Evolutionary conservation across 495 filamentous ascomycete species (phyloP).

Genomic region (Aspergillus sclerotioniger): DNA sequence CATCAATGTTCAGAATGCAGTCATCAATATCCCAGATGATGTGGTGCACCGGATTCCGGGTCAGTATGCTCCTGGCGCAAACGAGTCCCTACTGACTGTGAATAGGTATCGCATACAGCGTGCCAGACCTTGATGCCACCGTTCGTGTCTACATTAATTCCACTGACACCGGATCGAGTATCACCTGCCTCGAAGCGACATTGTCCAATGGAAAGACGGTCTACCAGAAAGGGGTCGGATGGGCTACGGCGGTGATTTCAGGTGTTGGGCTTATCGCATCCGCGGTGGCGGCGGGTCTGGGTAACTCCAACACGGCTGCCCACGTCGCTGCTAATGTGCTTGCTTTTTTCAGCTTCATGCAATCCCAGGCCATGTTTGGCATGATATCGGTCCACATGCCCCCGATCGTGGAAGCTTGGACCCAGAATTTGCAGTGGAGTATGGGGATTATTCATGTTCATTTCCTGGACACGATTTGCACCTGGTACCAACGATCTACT

Average conservation of each 20-base stretch:
- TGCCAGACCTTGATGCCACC: slow-evolving; percentile 91
- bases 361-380: slow-evolving; percentile 89
- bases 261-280: slow-evolving; percentile 77
- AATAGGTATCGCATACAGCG: slow-evolving; percentile 73
- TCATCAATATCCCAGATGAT: slow-evolving; percentile 54
- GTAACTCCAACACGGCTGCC: slow-evolving; percentile 91
- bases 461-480: slow-evolving; percentile 83
- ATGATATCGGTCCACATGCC: slow-evolving; percentile 79
- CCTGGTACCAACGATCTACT: slow-evolving; percentile 94
- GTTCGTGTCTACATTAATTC: slow-evolving; percentile 77
- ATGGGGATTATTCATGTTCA: slow-evolving; percentile 89
- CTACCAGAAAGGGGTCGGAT: slow-evolving; percentile 80
- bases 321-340: slow-evolving; percentile 89
- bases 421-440: slow-evolving; percentile 96
- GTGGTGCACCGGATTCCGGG: slow-evolving; percentile 65
- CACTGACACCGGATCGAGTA: slow-evolving; percentile 54
- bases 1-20: slow-evolving; percentile 67
- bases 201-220: slow-evolving; percentile 93
- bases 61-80: background rate
- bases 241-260: slow-evolving; percentile 83
- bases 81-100: background rate
- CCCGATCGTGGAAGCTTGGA: slow-evolving; percentile 88
- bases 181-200: slow-evolving; percentile 84
- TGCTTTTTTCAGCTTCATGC: slow-evolving; percentile 91
- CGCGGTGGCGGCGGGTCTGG: slow-evolving; percentile 72